Evolutionary conservation across 129 eudicot genomes (phyloP).

Genomic region (Centaurea solstitialis): DNA sequence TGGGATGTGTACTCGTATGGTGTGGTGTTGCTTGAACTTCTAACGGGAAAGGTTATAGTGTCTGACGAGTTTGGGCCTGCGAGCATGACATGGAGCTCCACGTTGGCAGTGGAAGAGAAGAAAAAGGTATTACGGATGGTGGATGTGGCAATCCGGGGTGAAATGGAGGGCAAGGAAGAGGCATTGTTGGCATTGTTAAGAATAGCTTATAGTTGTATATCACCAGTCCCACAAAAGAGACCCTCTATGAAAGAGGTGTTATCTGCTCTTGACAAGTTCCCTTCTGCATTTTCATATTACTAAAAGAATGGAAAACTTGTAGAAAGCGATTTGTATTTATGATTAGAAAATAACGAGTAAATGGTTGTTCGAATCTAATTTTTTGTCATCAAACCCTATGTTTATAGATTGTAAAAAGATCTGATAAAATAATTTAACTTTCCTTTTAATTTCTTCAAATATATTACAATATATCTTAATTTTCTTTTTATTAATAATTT

Average conservation of each 20-base stretch:
- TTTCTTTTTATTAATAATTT: neutral
- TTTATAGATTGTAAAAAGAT: neutral
- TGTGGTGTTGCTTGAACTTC: constrained; percentile 80
- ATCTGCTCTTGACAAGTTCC: constrained; percentile 79
- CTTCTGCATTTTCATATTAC: constrained; percentile 46
- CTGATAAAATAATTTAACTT: neutral
- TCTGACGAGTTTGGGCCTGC: constrained; percentile 82
- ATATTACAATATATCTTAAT: neutral
- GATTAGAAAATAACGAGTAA: constrained; percentile 32
- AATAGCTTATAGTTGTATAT: constrained; percentile 75
- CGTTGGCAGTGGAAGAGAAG: constrained; percentile 60
- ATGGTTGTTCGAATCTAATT: constrained; percentile 15
- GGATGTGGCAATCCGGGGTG: constrained; percentile 80
- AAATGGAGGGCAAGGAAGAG: constrained; percentile 93
- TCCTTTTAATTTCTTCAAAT: neutral
- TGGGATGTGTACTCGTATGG: constrained; percentile 97
- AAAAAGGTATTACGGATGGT: constrained; percentile 69
- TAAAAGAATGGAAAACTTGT: constrained; percentile 14
- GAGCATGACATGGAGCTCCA: constrained; percentile 41
- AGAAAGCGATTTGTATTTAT: constrained; percentile 37
- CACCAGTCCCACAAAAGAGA: constrained; percentile 88
- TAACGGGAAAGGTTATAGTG: constrained; percentile 70
- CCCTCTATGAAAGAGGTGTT: constrained; percentile 91
- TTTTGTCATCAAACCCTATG: neutral
- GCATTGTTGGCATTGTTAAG: constrained; percentile 59